Base-by-base conservation (phyloP, 768 basidiomycete species). In the Amylocystis lapponica region DNA sequence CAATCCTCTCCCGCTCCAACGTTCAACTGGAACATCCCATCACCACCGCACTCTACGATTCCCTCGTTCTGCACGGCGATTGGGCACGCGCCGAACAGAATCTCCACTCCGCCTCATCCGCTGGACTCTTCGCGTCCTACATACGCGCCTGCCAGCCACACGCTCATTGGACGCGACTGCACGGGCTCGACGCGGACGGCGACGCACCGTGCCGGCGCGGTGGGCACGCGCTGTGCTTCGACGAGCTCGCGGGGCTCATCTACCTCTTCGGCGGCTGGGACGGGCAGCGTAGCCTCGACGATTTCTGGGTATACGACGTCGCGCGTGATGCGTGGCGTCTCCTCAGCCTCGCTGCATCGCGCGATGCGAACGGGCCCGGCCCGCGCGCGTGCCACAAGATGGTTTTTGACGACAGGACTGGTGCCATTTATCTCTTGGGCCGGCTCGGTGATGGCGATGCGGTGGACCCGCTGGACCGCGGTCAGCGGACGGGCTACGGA, bases 251-350 rank as follows among this genome's bases (percentile, higher is more conserved):
- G 29, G 75, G 76, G 5, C 60, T 74, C 33, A 77, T 90, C 22
- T 89, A 89, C 56, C 70, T 90, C 17, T 78, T 87, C 41, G 88
- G 87, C 1, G 88, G 88, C 0, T 90, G 82, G 78, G 76, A 87
- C 47, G 86, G 88, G 1, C 62, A 76, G 42, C 78, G 74, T 46
- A 79, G 77, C 37, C 64, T 90, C 23, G 82, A 85, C 54, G 87
- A 91, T 58, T 83, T 89, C 48, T 90, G 87, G 87, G 68, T 71
- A 31, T 89, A 85, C 55, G 69, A 70, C 48, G 72, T 86, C 55
- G 66, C 63, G 25, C 65, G 71, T 8, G 75, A 80, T 39, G 66
- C 68, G 39, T 91, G 87, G 87, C 65, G 63, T 6, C 52, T 80
- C 16, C 64, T 88, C 33, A 79, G 79, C 46, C 66, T 68, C 17